A percentile compares a stretch with the other conserved stretches of the same genome.
These are phyloP conservation scores for Saccharomycopsis amapae DNA, from an alignment of 805 yeast genomes.

Conservation along the genomic window DNA sequence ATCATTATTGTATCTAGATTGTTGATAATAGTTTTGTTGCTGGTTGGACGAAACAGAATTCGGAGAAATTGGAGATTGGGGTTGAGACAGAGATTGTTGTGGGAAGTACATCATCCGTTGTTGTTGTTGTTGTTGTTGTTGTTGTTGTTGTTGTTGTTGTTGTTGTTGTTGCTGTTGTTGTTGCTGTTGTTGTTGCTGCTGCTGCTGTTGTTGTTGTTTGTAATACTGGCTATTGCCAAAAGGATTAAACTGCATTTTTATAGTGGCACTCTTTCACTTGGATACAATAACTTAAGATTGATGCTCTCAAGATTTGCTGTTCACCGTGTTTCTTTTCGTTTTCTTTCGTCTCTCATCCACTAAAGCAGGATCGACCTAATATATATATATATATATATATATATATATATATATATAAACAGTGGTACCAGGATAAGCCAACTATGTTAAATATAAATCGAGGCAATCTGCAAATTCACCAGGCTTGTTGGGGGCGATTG, in stretches of 20 bases:
- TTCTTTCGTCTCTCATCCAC: too few species aligned
- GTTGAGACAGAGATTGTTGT: constrained; percentile 23
- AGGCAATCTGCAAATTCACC: too few species aligned
- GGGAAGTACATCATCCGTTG: constrained; percentile 29
- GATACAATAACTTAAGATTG: too few species aligned
- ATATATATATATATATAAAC: too few species aligned
- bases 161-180: constrained; percentile 30
- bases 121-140: constrained; percentile 23
- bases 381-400: too few species aligned
- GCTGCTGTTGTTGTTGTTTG: constrained; percentile 23
- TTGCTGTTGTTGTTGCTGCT: constrained; percentile 29
- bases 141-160: constrained; percentile 30
- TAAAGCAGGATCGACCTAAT: too few species aligned
- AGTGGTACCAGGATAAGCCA: too few species aligned
- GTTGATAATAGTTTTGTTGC: constrained; percentile 7
- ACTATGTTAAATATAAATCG: too few species aligned
- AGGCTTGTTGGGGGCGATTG: too few species aligned
- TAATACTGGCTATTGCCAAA: constrained; percentile 8
- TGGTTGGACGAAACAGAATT: constrained; percentile 26
- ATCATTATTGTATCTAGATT: constrained; percentile 12
- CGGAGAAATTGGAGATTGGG: constrained; percentile 14
- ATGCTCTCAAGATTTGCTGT: too few species aligned
- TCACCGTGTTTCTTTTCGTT: too few species aligned
- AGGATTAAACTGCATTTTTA: constrained; percentile 13
- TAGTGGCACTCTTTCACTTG: too few species aligned